A percentile compares a stretch with the other conserved stretches of the same genome.
Evolutionary conservation across 805 yeast species (phyloP).

Genomic region (Yamadazyma akitaensis): DNA sequence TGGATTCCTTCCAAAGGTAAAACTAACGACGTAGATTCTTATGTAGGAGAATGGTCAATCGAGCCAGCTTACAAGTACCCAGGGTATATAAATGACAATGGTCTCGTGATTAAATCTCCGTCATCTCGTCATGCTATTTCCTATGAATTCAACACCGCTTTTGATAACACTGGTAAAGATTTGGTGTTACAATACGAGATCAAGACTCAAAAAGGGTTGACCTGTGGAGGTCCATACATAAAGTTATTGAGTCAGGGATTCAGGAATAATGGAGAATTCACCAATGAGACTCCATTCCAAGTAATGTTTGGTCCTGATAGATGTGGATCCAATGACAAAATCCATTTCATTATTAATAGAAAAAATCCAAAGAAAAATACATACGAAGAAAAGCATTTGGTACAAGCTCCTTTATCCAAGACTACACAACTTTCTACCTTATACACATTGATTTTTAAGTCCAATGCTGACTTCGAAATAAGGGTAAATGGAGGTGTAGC

Average conservation of each 20-base stretch:
- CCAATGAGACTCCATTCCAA: conserved; percentile 68
- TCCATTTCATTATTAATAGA: conserved; percentile 70
- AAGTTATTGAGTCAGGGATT: conserved; percentile 56
- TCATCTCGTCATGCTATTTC: conserved; percentile 85
- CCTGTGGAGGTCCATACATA: conserved; percentile 88
- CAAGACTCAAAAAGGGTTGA: conserved; percentile 72
- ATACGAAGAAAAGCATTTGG: conserved; percentile 66
- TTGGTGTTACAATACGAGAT: conserved; percentile 88
- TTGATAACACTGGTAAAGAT: conserved; percentile 59
- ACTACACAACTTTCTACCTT: conserved; percentile 56
- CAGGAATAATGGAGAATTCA: conserved; percentile 41
- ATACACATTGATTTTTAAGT: conserved; percentile 72
- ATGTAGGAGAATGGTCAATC: conserved; percentile 73
- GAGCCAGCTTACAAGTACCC: conserved; percentile 51
- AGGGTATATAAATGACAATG: conserved; percentile 65
- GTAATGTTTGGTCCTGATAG: conserved; percentile 94
- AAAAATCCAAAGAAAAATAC: conserved; percentile 52
- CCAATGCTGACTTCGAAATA: conserved; percentile 69
- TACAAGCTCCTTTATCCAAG: conserved; percentile 64
- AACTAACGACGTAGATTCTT: conserved; percentile 53
- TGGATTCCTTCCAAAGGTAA: conserved; percentile 55
- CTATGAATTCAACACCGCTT: conserved; percentile 51
- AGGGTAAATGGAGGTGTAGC: conserved; percentile 77
- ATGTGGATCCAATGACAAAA: conserved; percentile 78
- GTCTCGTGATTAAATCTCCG: conserved; percentile 69